phyloP scores from a whole-genome alignment of 1,284 basidiomycete species.

The Rhodotorula sp. region DNA sequence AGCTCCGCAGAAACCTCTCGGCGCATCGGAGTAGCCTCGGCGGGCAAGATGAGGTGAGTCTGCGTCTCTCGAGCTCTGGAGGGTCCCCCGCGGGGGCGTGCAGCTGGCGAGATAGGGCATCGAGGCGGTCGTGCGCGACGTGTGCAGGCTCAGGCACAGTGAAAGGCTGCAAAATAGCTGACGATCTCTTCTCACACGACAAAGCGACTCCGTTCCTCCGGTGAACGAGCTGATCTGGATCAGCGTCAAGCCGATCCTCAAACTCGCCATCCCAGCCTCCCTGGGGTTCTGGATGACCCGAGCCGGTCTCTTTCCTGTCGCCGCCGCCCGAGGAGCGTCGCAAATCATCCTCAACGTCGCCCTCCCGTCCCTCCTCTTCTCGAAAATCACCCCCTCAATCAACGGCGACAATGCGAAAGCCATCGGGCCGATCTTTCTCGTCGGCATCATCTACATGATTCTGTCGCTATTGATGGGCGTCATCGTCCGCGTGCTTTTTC shows the following conservation, averaged over 20 bases:
- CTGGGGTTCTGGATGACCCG: slow-evolving; percentile 21
- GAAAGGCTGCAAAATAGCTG: too few species aligned
- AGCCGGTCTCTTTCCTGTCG: slow-evolving; percentile 16
- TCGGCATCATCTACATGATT: slow-evolving; percentile 11
- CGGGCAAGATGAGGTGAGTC: too few species aligned
- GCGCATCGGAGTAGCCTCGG: too few species aligned
- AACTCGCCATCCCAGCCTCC: slow-evolving; percentile 16
- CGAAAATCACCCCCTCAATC: slow-evolving; percentile 74
- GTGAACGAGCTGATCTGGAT: slow-evolving; percentile 33
- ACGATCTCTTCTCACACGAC: too few species aligned
- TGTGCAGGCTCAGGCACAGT: too few species aligned
- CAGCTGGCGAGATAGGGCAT: too few species aligned
- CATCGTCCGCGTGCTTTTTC: slow-evolving; percentile 56
- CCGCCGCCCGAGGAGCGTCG: slow-evolving; percentile 12
- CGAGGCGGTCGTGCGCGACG: too few species aligned
- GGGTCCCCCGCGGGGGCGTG: too few species aligned
- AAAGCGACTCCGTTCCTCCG: not conserved
- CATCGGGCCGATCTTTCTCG: slow-evolving; percentile 49
- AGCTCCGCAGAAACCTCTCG: too few species aligned
- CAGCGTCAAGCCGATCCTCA: slow-evolving; percentile 21
- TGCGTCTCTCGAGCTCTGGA: too few species aligned
- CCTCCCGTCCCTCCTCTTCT: slow-evolving; percentile 71
- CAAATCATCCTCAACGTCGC: slow-evolving; percentile 59
- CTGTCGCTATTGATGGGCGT: slow-evolving; percentile 60
- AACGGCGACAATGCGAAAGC: slow-evolving; percentile 58